phyloP scores from a whole-genome alignment of 495 filamentous ascomycete species.

The Lasiosphaeria ovina region DNA sequence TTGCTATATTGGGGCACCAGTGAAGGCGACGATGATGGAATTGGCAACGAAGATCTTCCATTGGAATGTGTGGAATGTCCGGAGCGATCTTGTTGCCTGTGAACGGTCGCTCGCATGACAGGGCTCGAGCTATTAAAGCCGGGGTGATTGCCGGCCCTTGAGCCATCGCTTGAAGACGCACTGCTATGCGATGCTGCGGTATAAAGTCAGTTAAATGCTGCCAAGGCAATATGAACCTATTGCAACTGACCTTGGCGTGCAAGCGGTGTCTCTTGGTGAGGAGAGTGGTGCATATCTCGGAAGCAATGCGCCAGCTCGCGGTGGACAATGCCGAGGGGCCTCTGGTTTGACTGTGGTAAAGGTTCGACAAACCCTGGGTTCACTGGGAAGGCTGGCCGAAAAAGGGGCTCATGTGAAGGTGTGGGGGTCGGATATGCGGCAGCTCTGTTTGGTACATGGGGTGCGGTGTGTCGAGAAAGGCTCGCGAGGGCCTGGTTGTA shows the following conservation, averaged over 20 bases:
- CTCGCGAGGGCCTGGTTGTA: neutral
- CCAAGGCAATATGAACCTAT: neutral
- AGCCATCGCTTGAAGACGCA: neutral
- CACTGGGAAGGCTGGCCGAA: too few relatives aligned
- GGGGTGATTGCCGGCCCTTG: neutral
- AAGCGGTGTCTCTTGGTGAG: too few relatives aligned
- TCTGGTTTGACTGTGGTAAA: too few relatives aligned
- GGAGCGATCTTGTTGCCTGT: constrained; percentile 1
- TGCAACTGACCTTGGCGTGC: too few relatives aligned
- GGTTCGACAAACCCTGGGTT: too few relatives aligned
- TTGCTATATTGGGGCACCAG: neutral
- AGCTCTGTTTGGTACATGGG: neutral
- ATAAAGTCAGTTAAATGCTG: neutral
- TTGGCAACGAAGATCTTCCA: neutral
- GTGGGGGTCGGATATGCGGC: too few relatives aligned
- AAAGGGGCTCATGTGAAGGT: too few relatives aligned
- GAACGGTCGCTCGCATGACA: constrained; percentile 10
- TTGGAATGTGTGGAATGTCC: neutral
- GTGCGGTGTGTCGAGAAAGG: neutral
- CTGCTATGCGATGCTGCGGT: neutral
- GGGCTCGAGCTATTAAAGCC: constrained; percentile 19
- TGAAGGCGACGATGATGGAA: neutral
- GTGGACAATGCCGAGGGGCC: too few relatives aligned
- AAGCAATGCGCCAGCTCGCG: too few relatives aligned
- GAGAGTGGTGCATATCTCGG: too few relatives aligned